Percentiles rank a stretch among this genome's conserved stretches.
phyloP scores from a whole-genome alignment of 2,329 filamentous ascomycete genomes.

The Endothia cerciana region DNA sequence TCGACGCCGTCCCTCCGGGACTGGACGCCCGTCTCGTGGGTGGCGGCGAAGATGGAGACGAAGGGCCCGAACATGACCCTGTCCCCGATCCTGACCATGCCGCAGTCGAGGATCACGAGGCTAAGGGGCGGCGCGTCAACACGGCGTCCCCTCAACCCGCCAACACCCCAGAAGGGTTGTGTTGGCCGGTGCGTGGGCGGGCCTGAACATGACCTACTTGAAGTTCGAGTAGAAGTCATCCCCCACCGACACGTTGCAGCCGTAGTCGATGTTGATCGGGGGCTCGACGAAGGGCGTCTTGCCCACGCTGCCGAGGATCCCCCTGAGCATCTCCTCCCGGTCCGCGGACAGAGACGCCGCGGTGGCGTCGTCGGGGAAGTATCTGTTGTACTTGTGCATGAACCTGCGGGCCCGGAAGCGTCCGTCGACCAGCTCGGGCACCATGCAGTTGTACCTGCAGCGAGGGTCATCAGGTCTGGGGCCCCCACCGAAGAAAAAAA shows the following conservation, averaged over 20 bases:
- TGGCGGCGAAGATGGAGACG: constrained; percentile 71
- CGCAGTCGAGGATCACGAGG: constrained; percentile 73
- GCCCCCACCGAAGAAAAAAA: constrained; percentile 1
- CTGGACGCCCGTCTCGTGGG: constrained; percentile 68
- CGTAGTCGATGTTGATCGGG: constrained; percentile 66
- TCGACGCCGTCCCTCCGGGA: constrained; percentile 52
- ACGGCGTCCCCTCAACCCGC: neutral
- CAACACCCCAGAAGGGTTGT: too few species aligned
- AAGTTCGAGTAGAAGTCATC: constrained; percentile 68
- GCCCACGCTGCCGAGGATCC: constrained; percentile 55
- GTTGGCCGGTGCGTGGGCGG: too few species aligned
- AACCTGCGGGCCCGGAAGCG: constrained; percentile 59
- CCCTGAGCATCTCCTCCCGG: constrained; percentile 50
- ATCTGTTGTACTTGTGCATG: constrained; percentile 61
- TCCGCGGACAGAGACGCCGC: constrained; percentile 43
- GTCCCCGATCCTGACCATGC: constrained; percentile 68
- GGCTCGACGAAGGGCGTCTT: constrained; percentile 62
- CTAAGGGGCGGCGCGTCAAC: constrained; percentile 25
- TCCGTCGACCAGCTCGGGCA: constrained; percentile 51
- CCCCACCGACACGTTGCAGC: constrained; percentile 66
- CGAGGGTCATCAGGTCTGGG: constrained; percentile 1
- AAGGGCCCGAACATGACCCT: constrained; percentile 74
- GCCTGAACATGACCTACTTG: constrained; percentile 47
- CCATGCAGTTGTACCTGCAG: constrained; percentile 53
- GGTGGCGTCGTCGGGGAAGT: constrained; percentile 54